Conservation (phyloP, 257 asterid genomes). For the Oldenlandia corymbosa region DNA sequence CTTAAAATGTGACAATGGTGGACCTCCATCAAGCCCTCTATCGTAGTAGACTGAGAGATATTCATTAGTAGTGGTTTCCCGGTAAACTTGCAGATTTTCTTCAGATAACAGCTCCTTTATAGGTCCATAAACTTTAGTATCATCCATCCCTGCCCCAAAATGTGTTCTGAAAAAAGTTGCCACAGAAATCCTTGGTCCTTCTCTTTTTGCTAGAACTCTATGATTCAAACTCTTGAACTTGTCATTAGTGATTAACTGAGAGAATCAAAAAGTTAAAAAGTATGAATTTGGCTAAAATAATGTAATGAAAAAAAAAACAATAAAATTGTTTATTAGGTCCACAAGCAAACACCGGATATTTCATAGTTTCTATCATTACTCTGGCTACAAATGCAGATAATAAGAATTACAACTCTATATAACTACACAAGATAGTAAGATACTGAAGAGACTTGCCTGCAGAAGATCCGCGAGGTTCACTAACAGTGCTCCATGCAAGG, state of each 20-base stretch:
- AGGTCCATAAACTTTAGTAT: conserved; percentile 38
- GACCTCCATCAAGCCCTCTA: conserved; percentile 44
- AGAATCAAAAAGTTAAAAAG: background rate
- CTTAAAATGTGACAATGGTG: conserved; percentile 38
- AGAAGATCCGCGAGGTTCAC: conserved; percentile 43
- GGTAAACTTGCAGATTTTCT: conserved; percentile 41
- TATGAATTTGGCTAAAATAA: too few species aligned
- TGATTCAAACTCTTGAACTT: conserved; percentile 50
- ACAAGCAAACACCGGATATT: too few species aligned
- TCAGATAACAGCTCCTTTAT: conserved; percentile 43
- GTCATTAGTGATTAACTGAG: conserved; percentile 52
- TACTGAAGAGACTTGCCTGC: conserved; percentile 34
- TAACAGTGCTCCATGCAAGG: conserved; percentile 25
- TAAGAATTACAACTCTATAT: too few species aligned
- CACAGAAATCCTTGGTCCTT: conserved; percentile 45
- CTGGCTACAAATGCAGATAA: too few species aligned
- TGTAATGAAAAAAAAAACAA: too few species aligned
- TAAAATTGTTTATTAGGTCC: too few species aligned
- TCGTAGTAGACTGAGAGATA: conserved; percentile 27
- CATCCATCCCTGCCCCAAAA: conserved; percentile 1
- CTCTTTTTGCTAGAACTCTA: conserved; percentile 39
- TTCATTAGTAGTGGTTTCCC: conserved; percentile 33
- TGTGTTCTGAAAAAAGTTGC: conserved; percentile 46
- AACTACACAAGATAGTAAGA: too few species aligned
- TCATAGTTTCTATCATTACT: too few species aligned